Evolutionary conservation across 371 early-diverging fungal genomes (phyloP).

Genomic region (Mortierella sp.): DNA sequence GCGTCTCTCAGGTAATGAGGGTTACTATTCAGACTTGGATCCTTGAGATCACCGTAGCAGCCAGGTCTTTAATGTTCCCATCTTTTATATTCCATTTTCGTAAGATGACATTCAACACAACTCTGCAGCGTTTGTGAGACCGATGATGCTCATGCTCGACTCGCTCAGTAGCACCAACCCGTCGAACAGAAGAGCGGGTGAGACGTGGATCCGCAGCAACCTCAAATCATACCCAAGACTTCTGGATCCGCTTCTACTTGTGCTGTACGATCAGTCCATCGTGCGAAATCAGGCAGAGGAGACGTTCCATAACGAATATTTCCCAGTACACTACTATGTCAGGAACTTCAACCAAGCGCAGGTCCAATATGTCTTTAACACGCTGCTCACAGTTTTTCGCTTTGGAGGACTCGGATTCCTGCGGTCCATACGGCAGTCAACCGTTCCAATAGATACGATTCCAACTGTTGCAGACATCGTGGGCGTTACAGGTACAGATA

Average conservation of each 20-base stretch:
- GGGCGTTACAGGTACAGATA: slow-evolving; percentile 22
- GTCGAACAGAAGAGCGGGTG: slow-evolving; percentile 71
- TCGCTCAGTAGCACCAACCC: slow-evolving; percentile 68
- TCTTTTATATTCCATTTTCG: background rate
- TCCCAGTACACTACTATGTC: slow-evolving; percentile 61
- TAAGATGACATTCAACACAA: slow-evolving; percentile 55
- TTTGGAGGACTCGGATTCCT: slow-evolving; percentile 71
- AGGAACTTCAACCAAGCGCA: slow-evolving; percentile 76
- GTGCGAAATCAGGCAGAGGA: slow-evolving; percentile 52
- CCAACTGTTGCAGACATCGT: slow-evolving; percentile 33
- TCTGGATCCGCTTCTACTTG: slow-evolving; percentile 71
- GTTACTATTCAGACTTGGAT: background rate
- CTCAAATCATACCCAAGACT: slow-evolving; percentile 70
- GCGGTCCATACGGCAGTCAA: slow-evolving; percentile 60
- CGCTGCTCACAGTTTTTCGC: slow-evolving; percentile 62
- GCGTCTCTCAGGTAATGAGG: slow-evolving; percentile 63
- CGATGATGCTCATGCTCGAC: slow-evolving; percentile 81
- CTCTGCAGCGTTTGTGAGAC: slow-evolving; percentile 68
- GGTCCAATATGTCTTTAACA: slow-evolving; percentile 73
- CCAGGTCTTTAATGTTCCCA: too few species aligned
- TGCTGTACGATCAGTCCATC: slow-evolving; percentile 68
- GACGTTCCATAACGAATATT: slow-evolving; percentile 60
- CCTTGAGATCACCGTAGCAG: too few species aligned
- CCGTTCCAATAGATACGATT: slow-evolving; percentile 37
- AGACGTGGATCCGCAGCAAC: slow-evolving; percentile 78